Base-by-base conservation (phyloP, 805 yeast species). In the Candida golubevii region DNA sequence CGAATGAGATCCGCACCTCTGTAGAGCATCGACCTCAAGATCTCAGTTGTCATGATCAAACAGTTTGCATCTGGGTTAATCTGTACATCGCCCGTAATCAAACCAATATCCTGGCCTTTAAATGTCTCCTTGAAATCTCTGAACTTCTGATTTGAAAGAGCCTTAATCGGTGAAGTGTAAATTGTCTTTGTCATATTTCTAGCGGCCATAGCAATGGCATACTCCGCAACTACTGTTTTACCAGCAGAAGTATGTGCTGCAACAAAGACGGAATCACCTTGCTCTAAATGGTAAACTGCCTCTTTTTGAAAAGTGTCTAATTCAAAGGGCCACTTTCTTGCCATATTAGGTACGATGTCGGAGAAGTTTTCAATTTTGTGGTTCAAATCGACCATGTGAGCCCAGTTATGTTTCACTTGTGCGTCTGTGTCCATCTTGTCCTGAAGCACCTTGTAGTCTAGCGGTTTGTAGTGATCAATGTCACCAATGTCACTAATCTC, bases 201-300 rank as follows among this genome's bases (percentile, higher is more conserved):
- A 48, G 83, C 79, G 1, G 98, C 95, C 96, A 91, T 84, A 3
- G 98, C 96, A 63, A 91, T 93, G 4, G 98, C 98, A 61, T 91
- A 91, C 61, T 91, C 99, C 0, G 99, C 99, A 26, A 93, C 96
- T 4, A 91, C 99, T 0, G 99, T 91, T 60, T 91, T 91, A 66
- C 99, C 99, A 0, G 99, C 99, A 3, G 98, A 91, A 0, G 99
- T 91, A 63, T 91, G 99, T 0, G 99, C 99, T 4, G 98, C 98
- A 3, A 93, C 96, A 66, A 93, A 93, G 4, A 93, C 99, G 7
- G 98, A 91, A 59, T 93, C 99, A 33, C 98, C 98, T 63, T 89
- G 96, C 59, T 93, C 99, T 48, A 93, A 71, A 64, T 90, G 98
- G 59, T 86, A 93, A 0, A 93, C 85, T 0, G 99, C 99, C 66